A percentile compares a stretch with the other conserved stretches of the same genome.
These are phyloP conservation scores for Physcomitrium patens DNA, from an alignment of 225 moss, liverwort and hornwort species.

Conservation along the genomic window DNA sequence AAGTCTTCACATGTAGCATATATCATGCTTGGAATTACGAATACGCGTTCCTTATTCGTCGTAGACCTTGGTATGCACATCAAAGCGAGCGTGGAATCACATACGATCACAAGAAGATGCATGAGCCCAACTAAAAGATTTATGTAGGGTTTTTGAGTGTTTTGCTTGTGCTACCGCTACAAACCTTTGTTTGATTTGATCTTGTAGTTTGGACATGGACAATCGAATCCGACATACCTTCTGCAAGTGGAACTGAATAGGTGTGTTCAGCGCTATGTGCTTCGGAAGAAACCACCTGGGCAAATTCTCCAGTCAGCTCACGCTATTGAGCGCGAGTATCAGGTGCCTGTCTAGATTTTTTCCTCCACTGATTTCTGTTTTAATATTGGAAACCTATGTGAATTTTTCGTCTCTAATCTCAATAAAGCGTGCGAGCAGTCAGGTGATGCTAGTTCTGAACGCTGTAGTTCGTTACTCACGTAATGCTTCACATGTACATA, in stretches of 20 bases:
- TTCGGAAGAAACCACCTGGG: slow-evolving; percentile 95
- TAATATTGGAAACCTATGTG: background rate
- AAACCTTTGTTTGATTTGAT: slow-evolving; percentile 12
- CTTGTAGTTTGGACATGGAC: slow-evolving; percentile 94
- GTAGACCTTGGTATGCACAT: background rate
- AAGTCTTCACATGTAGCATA: background rate
- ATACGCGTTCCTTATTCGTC: background rate
- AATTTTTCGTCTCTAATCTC: background rate
- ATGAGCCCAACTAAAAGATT: slow-evolving; percentile 7
- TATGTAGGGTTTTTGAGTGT: slow-evolving; percentile 5
- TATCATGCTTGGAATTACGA: background rate
- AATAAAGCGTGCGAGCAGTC: too few relatives aligned
- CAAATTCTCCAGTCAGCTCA: slow-evolving; percentile 93
- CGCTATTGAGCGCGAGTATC: slow-evolving; percentile 92
- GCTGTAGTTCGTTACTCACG: too few relatives aligned
- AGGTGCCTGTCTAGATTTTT: slow-evolving; percentile 48
- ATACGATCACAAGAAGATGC: background rate
- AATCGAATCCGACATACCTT: slow-evolving; percentile 94
- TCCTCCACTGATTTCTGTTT: background rate
- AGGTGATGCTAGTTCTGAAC: too few relatives aligned
- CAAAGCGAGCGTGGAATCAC: background rate
- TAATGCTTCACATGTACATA: too few relatives aligned
- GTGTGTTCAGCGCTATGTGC: slow-evolving; percentile 67
- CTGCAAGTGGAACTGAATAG: slow-evolving; percentile 57
- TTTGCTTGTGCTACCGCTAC: slow-evolving; percentile 13